These are phyloP conservation scores for Davidsoniella neocaledoniae DNA, from an alignment of 2,329 filamentous ascomycete genomes.

Conservation along the genomic window DNA sequence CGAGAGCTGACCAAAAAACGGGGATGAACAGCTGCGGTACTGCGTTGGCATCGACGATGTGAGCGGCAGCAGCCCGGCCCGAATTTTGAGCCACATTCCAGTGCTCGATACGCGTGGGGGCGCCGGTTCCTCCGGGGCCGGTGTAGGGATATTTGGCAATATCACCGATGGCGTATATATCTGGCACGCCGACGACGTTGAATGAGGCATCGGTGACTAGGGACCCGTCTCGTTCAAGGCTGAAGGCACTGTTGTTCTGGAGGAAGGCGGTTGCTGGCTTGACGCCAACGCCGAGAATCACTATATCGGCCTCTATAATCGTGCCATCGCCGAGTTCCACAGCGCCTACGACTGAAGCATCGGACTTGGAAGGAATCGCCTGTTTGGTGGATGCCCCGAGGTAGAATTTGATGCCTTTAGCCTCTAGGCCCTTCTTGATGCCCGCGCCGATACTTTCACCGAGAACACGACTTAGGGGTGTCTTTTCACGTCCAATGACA, in stretches of 20 bases:
- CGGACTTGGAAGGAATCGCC: conserved; percentile 51
- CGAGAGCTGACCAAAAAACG: conserved; percentile 91
- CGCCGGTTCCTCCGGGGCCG: conserved; percentile 66
- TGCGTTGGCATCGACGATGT: conserved; percentile 36
- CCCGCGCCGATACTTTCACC: conserved; percentile 66
- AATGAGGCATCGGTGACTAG: conserved; percentile 67
- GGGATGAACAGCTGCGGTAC: conserved; percentile 48
- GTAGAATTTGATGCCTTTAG: conserved; percentile 77
- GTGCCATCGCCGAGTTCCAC: conserved; percentile 78
- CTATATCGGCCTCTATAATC: conserved; percentile 66
- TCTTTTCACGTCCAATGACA: conserved; percentile 74
- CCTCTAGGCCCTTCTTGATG: conserved; percentile 64
- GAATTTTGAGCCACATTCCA: conserved; percentile 97
- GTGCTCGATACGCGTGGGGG: conserved; percentile 73
- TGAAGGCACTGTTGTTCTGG: conserved; percentile 49
- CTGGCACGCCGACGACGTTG: conserved; percentile 54
- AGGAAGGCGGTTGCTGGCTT: conserved; percentile 72
- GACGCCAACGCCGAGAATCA: conserved; percentile 84
- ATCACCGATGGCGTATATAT: conserved; percentile 86
- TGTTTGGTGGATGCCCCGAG: conserved; percentile 59
- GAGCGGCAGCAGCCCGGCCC: conserved; percentile 60
- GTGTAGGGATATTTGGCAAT: conserved; percentile 91
- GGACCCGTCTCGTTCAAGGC: conserved; percentile 71
- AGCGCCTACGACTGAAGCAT: conserved; percentile 58
- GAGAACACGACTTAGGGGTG: conserved; percentile 73